Conservation (phyloP, 495 filamentous ascomycete genomes). For the Aspergillus bridgeri region DNA sequence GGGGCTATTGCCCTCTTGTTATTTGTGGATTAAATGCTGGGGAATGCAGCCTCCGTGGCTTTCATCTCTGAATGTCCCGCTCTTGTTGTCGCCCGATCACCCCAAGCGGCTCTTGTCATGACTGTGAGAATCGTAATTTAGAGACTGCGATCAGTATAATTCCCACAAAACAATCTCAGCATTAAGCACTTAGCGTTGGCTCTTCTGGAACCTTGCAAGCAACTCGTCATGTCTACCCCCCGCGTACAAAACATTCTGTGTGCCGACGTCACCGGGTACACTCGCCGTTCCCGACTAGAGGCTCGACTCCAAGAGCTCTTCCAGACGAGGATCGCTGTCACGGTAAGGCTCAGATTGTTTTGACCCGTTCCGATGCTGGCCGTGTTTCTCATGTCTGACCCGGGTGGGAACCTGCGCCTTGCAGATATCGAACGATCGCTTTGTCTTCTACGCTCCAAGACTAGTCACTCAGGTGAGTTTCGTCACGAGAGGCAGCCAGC, state of each 20-base stretch:
- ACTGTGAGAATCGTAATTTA: neutral
- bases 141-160: too few relatives aligned
- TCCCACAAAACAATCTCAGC: too few relatives aligned
- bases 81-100: neutral
- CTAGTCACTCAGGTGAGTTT: constrained; percentile 7
- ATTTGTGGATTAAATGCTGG: neutral
- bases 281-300: constrained; percentile 10
- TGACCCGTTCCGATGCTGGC: neutral
- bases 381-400: neutral
- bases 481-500: neutral
- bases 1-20: neutral
- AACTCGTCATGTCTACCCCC: neutral
- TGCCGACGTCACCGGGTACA: constrained; percentile 10
- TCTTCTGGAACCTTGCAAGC: too few relatives aligned
- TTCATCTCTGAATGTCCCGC: neutral
- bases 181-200: too few relatives aligned
- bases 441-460: constrained; percentile 15
- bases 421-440: constrained; percentile 14
- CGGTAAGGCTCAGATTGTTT: constrained; percentile 2
- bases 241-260: constrained; percentile 6
- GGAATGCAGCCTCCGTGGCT: neutral
- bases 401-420: neutral
- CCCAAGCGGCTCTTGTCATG: neutral
- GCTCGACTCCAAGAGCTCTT: constrained; percentile 4
- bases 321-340: constrained; percentile 3